Conservation (phyloP, 208 protist species). For the Wallacemonas sp. region DNA sequence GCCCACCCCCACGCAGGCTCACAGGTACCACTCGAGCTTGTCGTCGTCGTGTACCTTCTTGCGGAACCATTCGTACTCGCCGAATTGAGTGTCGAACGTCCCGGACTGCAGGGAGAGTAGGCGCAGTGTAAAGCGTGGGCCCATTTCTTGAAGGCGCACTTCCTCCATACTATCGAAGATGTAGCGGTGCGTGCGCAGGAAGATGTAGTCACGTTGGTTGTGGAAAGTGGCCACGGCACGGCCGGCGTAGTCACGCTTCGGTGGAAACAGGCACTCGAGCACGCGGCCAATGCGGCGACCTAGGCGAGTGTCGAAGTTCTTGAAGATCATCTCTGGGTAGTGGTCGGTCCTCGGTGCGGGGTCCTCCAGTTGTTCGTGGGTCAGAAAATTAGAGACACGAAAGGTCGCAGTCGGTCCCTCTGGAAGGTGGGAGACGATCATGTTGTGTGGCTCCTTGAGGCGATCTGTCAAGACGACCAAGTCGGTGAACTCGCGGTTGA, state of each 20-base stretch:
- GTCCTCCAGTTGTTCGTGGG: constrained; percentile 79
- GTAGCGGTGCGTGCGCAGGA: constrained; percentile 92
- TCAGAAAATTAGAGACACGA: constrained; percentile 84
- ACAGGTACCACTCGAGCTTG: constrained; percentile 92
- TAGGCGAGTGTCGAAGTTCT: constrained; percentile 93
- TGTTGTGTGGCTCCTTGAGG: constrained; percentile 83
- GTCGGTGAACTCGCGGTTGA: constrained; percentile 90
- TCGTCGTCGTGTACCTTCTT: constrained; percentile 92
- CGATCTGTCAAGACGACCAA: constrained; percentile 88
- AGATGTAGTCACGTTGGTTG: constrained; percentile 95
- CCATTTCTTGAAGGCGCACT: constrained; percentile 93
- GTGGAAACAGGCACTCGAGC: constrained; percentile 90
- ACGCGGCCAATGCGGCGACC: constrained; percentile 86
- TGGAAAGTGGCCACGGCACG: constrained; percentile 93
- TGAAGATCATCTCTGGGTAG: constrained; percentile 94
- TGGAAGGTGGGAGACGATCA: constrained; percentile 90
- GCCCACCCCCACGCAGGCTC: background rate
- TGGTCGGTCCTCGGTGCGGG: constrained; percentile 86
- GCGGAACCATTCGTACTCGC: constrained; percentile 94
- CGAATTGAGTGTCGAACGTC: constrained; percentile 91
- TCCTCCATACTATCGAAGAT: constrained; percentile 90
- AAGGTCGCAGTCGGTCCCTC: constrained; percentile 90
- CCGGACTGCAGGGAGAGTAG: constrained; percentile 90
- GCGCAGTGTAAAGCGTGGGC: constrained; percentile 90
- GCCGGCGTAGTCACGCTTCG: constrained; percentile 86